Conservation (phyloP, 2,329 filamentous ascomycete genomes). For the Cercospora zeina region DNA sequence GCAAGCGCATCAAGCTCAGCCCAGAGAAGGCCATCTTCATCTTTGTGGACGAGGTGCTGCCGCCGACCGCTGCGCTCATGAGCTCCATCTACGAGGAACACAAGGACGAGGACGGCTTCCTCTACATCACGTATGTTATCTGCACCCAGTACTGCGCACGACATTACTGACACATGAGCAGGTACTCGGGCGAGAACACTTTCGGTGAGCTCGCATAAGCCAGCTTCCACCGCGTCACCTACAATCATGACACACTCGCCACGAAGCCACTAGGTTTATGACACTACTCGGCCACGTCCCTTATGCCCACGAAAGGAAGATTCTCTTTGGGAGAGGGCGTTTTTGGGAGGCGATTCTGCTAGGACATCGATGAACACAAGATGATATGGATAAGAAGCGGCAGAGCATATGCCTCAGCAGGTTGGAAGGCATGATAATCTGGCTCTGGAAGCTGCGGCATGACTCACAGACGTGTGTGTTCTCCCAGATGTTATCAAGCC, state of each 20-base stretch:
- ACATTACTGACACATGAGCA: slow-evolving; percentile 39
- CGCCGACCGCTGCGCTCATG: slow-evolving; percentile 96
- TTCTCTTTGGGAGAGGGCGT: slow-evolving; percentile 29
- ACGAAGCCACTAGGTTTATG: slow-evolving; percentile 19
- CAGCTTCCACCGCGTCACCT: slow-evolving; percentile 9
- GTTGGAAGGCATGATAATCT: neutral
- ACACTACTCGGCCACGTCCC: slow-evolving; percentile 21
- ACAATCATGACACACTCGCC: slow-evolving; percentile 16
- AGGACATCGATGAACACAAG: slow-evolving; percentile 16
- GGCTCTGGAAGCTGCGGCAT: slow-evolving; percentile 8
- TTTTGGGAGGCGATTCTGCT: slow-evolving; percentile 22
- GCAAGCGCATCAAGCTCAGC: slow-evolving; percentile 99
- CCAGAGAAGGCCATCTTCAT: slow-evolving; percentile 99
- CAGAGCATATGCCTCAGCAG: slow-evolving; percentile 3
- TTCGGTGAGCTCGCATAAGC: slow-evolving; percentile 64
- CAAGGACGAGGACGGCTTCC: slow-evolving; percentile 83
- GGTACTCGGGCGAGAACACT: slow-evolving; percentile 98
- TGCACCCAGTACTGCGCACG: too few species aligned
- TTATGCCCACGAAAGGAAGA: slow-evolving; percentile 23
- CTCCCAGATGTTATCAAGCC: neutral
- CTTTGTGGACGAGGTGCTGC: slow-evolving; percentile 97
- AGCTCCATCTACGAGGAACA: slow-evolving; percentile 99
- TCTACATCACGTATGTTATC: slow-evolving; percentile 85
- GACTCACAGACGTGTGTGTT: neutral
- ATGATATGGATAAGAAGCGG: slow-evolving; percentile 17